Percentiles rank a stretch among this genome's conserved stretches.
Evolutionary conservation across 176 grass and related monocot species (phyloP).

Genomic region (Carex myosuroides): DNA sequence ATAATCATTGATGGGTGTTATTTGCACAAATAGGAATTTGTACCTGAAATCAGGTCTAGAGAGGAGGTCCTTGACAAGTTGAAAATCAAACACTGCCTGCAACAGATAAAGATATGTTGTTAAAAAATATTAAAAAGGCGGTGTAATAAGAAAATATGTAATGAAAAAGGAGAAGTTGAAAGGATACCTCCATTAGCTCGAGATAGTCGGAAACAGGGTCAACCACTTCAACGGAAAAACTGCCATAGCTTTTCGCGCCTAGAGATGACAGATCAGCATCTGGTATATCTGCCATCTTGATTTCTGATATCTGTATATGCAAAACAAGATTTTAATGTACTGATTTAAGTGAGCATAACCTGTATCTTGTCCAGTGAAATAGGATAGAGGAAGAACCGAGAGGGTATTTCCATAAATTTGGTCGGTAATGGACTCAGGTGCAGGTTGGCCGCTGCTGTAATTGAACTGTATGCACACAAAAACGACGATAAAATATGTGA

Average conservation of each 20-base stretch:
- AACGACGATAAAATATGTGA: background rate
- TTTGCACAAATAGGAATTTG: background rate
- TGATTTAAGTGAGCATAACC: background rate
- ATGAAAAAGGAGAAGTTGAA: conserved; percentile 9
- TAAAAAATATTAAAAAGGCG: background rate
- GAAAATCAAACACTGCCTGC: conserved; percentile 86
- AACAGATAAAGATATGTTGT: background rate
- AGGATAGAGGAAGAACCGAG: conserved; percentile 38
- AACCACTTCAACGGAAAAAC: conserved; percentile 69
- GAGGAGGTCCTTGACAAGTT: conserved; percentile 76
- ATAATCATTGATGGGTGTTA: background rate
- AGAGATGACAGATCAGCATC: conserved; percentile 64
- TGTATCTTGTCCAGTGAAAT: conserved; percentile 12
- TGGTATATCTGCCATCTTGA: conserved; percentile 72
- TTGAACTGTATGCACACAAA: conserved; percentile 62
- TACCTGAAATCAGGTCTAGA: conserved; percentile 86
- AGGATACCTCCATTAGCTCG: conserved; percentile 74
- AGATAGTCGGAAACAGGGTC: conserved; percentile 91
- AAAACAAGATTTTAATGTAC: conserved; percentile 5
- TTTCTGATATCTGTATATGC: conserved; percentile 69
- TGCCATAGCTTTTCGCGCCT: conserved; percentile 50
- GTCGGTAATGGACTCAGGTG: conserved; percentile 78
- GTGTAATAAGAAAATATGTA: background rate
- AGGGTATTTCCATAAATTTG: conserved; percentile 90
- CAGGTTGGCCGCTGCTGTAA: conserved; percentile 88